These are phyloP conservation scores for Talaromyces ruber DNA, from an alignment of 495 filamentous ascomycete genomes.

Conservation along the genomic window DNA sequence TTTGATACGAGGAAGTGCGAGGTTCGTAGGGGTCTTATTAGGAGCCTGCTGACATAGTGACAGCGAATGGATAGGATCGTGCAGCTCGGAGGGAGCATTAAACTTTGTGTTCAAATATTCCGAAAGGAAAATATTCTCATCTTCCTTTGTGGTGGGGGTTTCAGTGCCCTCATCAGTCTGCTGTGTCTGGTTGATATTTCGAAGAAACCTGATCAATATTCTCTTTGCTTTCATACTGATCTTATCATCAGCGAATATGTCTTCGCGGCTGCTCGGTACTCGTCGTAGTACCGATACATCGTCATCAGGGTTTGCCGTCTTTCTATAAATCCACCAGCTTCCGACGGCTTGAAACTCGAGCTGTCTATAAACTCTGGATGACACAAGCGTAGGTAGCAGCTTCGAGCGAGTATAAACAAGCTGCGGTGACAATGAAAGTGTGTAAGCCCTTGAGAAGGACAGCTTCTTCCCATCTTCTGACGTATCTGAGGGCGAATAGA, in stretches of 20 bases:
- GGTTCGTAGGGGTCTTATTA: conserved; percentile 49
- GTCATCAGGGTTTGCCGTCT: conserved; percentile 9
- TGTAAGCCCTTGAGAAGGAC: conserved; percentile 68
- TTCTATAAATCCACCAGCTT: conserved; percentile 74
- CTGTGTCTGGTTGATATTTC: conserved; percentile 38
- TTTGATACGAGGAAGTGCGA: conserved; percentile 60
- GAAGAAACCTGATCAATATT: conserved; percentile 79
- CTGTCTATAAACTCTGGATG: conserved; percentile 78
- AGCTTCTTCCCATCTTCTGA: conserved; percentile 27
- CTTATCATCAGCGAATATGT: conserved; percentile 66
- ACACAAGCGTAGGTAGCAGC: conserved; percentile 68
- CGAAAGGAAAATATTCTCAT: conserved; percentile 42
- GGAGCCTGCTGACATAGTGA: conserved; percentile 59
- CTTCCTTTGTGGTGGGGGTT: conserved; percentile 16
- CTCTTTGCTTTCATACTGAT: conserved; percentile 73
- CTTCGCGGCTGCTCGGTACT: conserved; percentile 79
- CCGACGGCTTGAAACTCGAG: conserved; percentile 92
- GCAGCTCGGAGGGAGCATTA: conserved; percentile 61
- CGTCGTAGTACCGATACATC: conserved; percentile 32
- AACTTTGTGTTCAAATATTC: conserved; percentile 63
- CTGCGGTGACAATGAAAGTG: conserved; percentile 74
- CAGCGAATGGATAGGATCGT: conserved; percentile 66
- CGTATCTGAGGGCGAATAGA: conserved; percentile 15
- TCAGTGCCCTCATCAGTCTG: conserved; percentile 13
- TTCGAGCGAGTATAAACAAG: conserved; percentile 76